Percentiles rank a stretch among this genome's conserved stretches.
These are phyloP conservation scores for Lyophyllum atratum DNA, from an alignment of 768 basidiomycete species.

Conservation along the genomic window DNA sequence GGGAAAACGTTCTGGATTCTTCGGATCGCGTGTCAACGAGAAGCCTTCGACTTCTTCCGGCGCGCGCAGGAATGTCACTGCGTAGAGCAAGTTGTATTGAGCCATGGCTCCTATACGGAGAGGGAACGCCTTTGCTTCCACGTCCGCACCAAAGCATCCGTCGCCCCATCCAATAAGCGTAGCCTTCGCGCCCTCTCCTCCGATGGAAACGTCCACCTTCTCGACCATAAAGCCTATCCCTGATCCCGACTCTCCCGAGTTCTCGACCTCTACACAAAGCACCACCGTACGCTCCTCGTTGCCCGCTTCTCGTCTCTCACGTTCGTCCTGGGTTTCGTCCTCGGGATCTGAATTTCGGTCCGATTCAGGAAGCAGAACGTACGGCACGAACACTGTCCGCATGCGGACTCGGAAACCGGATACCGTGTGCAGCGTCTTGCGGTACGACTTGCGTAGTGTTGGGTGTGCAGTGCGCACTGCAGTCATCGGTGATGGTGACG, in stretches of 20 bases:
- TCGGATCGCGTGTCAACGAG: conserved; percentile 28
- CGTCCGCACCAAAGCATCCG: conserved; percentile 45
- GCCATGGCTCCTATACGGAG: conserved; percentile 69
- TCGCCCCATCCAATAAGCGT: conserved; percentile 59
- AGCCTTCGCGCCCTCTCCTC: conserved; percentile 60
- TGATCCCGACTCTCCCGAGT: conserved; percentile 64
- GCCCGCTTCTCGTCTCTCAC: conserved; percentile 63
- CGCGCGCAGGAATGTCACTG: conserved; percentile 77
- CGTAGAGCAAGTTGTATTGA: conserved; percentile 88
- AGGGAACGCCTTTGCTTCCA: conserved; percentile 61
- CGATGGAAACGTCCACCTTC: conserved; percentile 71
- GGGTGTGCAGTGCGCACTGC: conserved; percentile 52
- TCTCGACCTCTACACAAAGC: conserved; percentile 90
- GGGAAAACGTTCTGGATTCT: conserved; percentile 22
- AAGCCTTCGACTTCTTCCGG: conserved; percentile 57
- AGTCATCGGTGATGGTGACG: conserved; percentile 53
- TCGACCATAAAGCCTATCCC: conserved; percentile 75
- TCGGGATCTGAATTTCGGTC: conserved; percentile 28
- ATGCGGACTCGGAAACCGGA: conserved; percentile 89
- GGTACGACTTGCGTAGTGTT: conserved; percentile 83
- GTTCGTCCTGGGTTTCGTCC: conserved; percentile 49
- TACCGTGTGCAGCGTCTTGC: conserved; percentile 74
- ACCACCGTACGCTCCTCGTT: conserved; percentile 85
- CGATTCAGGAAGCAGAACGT: conserved; percentile 64
- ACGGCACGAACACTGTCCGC: conserved; percentile 92